Evolutionary conservation across 306 rosid species (phyloP).

Genomic region (Parietaria judaica): DNA sequence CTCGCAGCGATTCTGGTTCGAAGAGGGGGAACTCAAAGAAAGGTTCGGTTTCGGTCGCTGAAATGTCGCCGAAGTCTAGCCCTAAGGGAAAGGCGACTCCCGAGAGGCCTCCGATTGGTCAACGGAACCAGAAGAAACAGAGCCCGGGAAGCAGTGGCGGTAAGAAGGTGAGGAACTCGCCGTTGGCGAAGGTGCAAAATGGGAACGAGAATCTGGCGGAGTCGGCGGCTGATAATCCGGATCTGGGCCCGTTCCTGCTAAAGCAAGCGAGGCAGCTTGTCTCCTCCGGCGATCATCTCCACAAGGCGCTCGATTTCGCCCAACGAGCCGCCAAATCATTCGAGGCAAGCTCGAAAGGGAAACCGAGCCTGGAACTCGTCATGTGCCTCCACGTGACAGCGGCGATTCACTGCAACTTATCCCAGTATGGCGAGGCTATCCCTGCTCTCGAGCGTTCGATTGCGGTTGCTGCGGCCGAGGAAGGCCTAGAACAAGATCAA

Average conservation of each 20-base stretch:
- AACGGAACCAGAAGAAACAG: constrained; percentile 38
- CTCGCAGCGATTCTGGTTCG: constrained; percentile 35
- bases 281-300: constrained; percentile 55
- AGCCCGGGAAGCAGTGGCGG: constrained; percentile 16
- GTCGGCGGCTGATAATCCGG: constrained; percentile 37
- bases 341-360: constrained; percentile 47
- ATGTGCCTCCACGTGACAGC: constrained; percentile 88
- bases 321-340: constrained; percentile 62
- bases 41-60: constrained; percentile 28
- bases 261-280: constrained; percentile 83
- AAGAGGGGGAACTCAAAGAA: constrained; percentile 43
- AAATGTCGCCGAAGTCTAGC: constrained; percentile 31
- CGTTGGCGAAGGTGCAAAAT: constrained; percentile 28
- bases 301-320: constrained; percentile 66
- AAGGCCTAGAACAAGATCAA: constrained; percentile 62
- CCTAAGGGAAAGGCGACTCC: constrained; percentile 32
- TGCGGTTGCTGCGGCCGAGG: constrained; percentile 51
- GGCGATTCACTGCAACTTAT: constrained; percentile 69
- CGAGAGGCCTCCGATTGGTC: constrained; percentile 48
- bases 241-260: constrained; percentile 55
- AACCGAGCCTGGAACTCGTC: constrained; percentile 63
- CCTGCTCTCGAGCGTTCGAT: constrained; percentile 64
- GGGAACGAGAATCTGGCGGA: constrained; percentile 25
- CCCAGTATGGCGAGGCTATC: constrained; percentile 62
- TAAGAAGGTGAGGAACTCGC: constrained; percentile 33